A percentile compares a stretch with the other conserved stretches of the same genome.
These are phyloP conservation scores for Tolypocladium pustulatum DNA, from an alignment of 2,329 filamentous ascomycete genomes.

Conservation along the genomic window DNA sequence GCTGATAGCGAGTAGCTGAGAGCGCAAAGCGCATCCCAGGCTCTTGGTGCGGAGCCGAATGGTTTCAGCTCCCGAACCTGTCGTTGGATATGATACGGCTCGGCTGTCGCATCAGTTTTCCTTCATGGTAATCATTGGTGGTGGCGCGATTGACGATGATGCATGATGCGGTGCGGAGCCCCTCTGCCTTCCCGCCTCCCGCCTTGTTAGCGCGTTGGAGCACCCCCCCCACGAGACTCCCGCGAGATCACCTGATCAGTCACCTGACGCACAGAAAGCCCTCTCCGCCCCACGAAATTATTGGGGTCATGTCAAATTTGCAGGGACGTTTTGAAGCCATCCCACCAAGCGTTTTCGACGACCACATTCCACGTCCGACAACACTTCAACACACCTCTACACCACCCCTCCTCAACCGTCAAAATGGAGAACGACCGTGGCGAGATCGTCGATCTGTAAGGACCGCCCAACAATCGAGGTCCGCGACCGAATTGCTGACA, in stretches of 20 bases:
- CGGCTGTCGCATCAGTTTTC: not conserved
- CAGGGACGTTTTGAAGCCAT: constrained; percentile 15
- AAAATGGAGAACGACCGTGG: constrained; percentile 99
- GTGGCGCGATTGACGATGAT: not conserved
- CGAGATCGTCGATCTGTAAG: constrained; percentile 98
- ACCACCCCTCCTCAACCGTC: constrained; percentile 20
- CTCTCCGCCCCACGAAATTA: constrained; percentile 26
- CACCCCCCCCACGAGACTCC: constrained; percentile 11
- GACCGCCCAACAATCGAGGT: constrained; percentile 13
- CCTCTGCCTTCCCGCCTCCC: no score
- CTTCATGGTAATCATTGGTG: not conserved
- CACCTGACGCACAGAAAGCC: constrained; percentile 26
- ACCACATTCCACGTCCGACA: constrained; percentile 18
- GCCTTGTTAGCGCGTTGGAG: not conserved
- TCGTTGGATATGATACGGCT: not conserved
- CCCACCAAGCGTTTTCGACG: constrained; percentile 19
- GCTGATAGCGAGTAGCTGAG: constrained; percentile 16
- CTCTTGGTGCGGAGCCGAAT: constrained; percentile 18
- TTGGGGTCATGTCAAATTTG: constrained; percentile 23
- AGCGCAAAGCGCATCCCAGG: constrained; percentile 38
- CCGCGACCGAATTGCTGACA: constrained; percentile 16
- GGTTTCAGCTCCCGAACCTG: constrained; percentile 4
- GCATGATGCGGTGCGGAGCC: not conserved
- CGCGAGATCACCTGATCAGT: constrained; percentile 23
- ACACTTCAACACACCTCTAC: constrained; percentile 16